Evolutionary conservation across 441 rosid genomes (phyloP), one percentile per base, ranked within the genome.

Genomic region (Eutrema salsugineum): DNA sequence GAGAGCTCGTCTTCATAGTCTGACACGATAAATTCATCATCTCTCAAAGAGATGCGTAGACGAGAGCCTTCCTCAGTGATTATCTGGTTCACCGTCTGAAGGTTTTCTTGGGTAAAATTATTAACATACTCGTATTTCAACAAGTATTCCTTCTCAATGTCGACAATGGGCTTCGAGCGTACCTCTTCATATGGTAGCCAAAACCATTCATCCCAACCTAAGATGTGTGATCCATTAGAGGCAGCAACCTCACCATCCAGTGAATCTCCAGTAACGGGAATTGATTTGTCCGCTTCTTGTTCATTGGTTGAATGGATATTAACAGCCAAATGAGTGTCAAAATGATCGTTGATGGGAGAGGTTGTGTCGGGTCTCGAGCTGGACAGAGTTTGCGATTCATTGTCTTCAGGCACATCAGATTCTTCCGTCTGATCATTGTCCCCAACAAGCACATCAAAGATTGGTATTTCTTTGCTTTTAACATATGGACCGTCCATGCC

Each of bases 1-100:
- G 99, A 93, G 71, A 93, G 83, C 79, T 95, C 99, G 50, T 90
- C 92, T 71, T 95, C 99, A 75, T 84, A 86, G 79, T 91, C 98
- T 11, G 95, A 88, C 75, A 95, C 83, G 10, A 95, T 70, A 68
- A 81, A 82, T 44, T 81, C 68, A 69, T 84, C 87, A 30, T 75
- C 82, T 68, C 81, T 87, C 53, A 93, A 70, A 47, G 95, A 94
- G 51, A 93, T 75, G 77, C 85, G 98, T 46, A 93, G 77, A 86
- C 97, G 86, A 69, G 83, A 76, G 11, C 87, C 82, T 91, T 95
- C 99, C 75, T 93, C 97, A 7, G 65, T 83, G 64, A 93, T 87
- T 67, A 93, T 65, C 59, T 80, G 85, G 67, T 80, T 68, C 46
- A 79, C 87, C 16, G 81, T 68, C 57, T 84, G 75, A 63, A 91